Base-by-base conservation (phyloP, 83 land plant species). In the Picea abies region DNA sequence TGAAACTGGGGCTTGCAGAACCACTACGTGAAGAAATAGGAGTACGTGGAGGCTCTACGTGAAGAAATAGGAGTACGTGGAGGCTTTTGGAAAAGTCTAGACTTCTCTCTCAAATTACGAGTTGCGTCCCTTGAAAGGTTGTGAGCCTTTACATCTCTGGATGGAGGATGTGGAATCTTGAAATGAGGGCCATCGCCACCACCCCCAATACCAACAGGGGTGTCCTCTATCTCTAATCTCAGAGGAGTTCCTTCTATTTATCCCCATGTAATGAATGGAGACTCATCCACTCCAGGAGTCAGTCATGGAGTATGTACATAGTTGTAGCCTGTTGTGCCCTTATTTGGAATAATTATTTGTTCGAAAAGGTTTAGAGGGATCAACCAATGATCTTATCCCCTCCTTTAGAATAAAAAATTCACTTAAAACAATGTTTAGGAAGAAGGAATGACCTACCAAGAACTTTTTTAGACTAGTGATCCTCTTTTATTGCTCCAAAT, bases 191-290 rank as follows among this genome's bases (percentile, higher is more conserved):
- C 98, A 76, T 94, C 93, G 37, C 90, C 94, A 26, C 91, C 93
- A 19, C 94, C 96, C 20, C 91, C 94, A 75, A 92, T 90, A 23
- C 89, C 99, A 63, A 92, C 88, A 2, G 94, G 94, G 3, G 94
- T 92, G 39, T 96, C 99, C 88, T 96, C 98, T 10, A 81, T 63
- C 63, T 97, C 99, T 82, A 97, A 84, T 83, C 98, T 90, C 80
- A 97, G 47, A 7, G 99, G 99, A 0, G 99, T 94, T 10, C 99
- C 99, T 70, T 97, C 99, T 76, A 97, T 94, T 84, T 97, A 98
- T 68, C 99, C 99, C 99, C 99, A 97, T 9, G 99, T 97, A 68
- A 97, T 92, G 68, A 97, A 97, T 3, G 99, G 99, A 0, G 99
- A 96, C 56, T 89, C 98, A 84, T 96, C 99, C 11, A 90, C 98